Evolutionary conservation across 192 early-diverging fungal species (phyloP).

Genomic region (Phlyctochytrium bullatum): DNA sequence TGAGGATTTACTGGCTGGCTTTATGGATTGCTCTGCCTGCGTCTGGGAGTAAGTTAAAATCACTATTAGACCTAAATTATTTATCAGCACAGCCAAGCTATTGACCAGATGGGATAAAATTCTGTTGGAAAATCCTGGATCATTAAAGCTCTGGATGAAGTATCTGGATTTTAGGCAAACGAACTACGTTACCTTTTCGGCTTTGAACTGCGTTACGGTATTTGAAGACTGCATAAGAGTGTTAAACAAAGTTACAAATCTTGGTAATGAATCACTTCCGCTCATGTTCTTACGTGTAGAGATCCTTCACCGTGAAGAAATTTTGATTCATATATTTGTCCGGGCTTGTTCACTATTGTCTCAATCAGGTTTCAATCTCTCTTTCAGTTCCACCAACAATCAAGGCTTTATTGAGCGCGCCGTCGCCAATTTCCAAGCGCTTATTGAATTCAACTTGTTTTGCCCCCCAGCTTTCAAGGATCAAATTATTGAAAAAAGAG

Average conservation of each 20-base stretch:
- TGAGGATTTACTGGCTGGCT: conserved; percentile 27
- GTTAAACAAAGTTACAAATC: too few relatives aligned
- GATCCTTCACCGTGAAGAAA: too few relatives aligned
- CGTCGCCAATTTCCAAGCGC: conserved; percentile 40
- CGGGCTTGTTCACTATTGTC: conserved; percentile 25
- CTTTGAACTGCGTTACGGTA: conserved; percentile 29
- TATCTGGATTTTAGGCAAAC: conserved; percentile 48
- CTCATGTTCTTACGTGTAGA: too few relatives aligned
- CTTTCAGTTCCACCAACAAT: neutral
- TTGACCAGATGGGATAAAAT: conserved; percentile 44
- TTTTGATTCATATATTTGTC: conserved; percentile 32
- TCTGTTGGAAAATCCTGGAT: conserved; percentile 19
- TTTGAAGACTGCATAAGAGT: conserved; percentile 34
- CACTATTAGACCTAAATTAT: neutral
- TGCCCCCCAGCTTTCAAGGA: conserved; percentile 34
- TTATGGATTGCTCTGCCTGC: conserved; percentile 28
- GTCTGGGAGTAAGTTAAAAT: conserved; percentile 25
- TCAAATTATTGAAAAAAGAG: conserved; percentile 25
- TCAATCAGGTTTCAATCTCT: conserved; percentile 19
- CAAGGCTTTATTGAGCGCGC: conserved; percentile 40
- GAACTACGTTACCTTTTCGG: conserved; percentile 36
- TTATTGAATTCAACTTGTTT: conserved; percentile 49
- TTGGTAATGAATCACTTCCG: too few relatives aligned
- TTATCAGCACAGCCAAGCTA: conserved; percentile 11
- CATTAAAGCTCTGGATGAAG: conserved; percentile 35